Conservation (phyloP, 2,329 filamentous ascomycete species). For the Helotiales sp. region DNA sequence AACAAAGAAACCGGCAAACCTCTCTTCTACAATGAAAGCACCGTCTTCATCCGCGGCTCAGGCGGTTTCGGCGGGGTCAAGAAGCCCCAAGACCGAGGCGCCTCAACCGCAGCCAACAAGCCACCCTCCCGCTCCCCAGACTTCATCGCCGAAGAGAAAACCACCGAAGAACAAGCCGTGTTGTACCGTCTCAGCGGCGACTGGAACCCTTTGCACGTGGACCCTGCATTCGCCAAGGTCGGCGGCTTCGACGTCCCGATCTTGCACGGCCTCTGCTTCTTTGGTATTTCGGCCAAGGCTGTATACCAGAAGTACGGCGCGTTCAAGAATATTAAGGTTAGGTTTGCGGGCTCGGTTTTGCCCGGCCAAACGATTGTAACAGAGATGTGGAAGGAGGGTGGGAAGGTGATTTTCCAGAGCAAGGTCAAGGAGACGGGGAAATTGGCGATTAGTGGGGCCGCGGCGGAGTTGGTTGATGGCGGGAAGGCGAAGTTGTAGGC, state of each 20-base stretch:
- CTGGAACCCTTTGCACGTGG: conserved; percentile 95
- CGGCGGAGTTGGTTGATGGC: conserved; percentile 68
- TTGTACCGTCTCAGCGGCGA: conserved; percentile 94
- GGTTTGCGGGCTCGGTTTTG: conserved; percentile 84
- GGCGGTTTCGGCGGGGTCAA: conserved; percentile 87
- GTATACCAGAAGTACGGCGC: conserved; percentile 82
- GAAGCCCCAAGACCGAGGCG: conserved; percentile 78
- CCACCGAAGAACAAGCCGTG: conserved; percentile 88
- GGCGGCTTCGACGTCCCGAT: conserved; percentile 95
- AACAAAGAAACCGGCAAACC: conserved; percentile 86
- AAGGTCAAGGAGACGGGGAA: conserved; percentile 94
- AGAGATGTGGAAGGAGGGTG: conserved; percentile 92
- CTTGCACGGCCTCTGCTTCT: conserved; percentile 94
- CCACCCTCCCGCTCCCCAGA: conserved; percentile 80
- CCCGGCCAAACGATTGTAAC: conserved; percentile 90
- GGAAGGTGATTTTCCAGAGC: conserved; percentile 80
- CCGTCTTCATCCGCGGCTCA: conserved; percentile 88
- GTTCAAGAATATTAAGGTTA: conserved; percentile 90
- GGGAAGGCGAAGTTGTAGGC: conserved; percentile 27
- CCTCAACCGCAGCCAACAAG: conserved; percentile 78
- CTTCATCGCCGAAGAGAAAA: conserved; percentile 81
- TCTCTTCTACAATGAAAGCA: conserved; percentile 95
- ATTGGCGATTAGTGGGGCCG: conserved; percentile 80
- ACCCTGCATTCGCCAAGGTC: conserved; percentile 91
- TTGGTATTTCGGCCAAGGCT: conserved; percentile 90